Conservation (phyloP, 1,139 yeast genomes). For the Kurtzmaniella natalensis region DNA sequence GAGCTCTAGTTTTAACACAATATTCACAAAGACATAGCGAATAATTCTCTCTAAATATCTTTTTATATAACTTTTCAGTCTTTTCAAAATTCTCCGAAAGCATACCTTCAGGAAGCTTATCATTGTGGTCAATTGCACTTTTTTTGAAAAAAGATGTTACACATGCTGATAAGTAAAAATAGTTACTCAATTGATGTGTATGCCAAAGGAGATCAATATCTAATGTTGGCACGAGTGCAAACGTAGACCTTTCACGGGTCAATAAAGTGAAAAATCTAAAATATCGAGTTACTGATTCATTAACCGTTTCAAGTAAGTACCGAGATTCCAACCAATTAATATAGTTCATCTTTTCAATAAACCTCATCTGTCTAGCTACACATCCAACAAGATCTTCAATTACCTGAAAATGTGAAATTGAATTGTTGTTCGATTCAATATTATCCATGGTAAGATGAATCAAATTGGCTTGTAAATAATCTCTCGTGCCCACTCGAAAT, state of each 20-base stretch:
- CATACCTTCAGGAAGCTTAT: constrained; percentile 19
- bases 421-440: not conserved
- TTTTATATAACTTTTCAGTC: constrained; percentile 12
- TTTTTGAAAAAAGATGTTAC: constrained; percentile 1
- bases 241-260: not conserved
- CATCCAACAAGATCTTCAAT: constrained; percentile 29
- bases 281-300: constrained; percentile 22
- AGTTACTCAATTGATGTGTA: constrained; percentile 30
- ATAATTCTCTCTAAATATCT: constrained; percentile 10
- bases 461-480: not conserved
- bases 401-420: not conserved
- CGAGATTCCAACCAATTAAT: constrained; percentile 27
- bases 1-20: constrained; percentile 9
- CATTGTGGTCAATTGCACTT: constrained; percentile 24
- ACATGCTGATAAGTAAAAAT: constrained; percentile 20
- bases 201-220: constrained; percentile 40
- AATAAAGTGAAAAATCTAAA: constrained; percentile 21
- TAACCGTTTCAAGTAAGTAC: constrained; percentile 15
- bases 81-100: constrained; percentile 10
- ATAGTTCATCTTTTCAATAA: constrained; percentile 25
- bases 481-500: not conserved
- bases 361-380: constrained; percentile 28
- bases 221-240: constrained; percentile 30
- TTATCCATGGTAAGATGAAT: not conserved
- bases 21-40: constrained; percentile 14